A percentile compares a stretch with the other conserved stretches of the same genome.
These are phyloP conservation scores for Taiozyma sp. DNA, from an alignment of 1,139 yeast species.

Conservation along the genomic window DNA sequence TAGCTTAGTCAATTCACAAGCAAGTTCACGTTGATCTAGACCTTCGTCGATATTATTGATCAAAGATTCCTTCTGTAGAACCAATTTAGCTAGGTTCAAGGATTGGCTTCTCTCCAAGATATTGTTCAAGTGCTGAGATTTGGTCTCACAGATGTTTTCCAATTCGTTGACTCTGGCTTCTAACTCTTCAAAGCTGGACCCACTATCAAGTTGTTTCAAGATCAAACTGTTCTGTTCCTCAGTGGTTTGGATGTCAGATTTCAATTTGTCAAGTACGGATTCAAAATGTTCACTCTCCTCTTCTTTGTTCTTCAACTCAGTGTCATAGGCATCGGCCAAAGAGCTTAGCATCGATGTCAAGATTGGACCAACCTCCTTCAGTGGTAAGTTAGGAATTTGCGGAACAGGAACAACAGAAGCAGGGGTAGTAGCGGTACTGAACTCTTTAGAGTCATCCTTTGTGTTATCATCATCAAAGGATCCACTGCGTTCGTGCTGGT, in stretches of 20 bases:
- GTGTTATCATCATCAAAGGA: neutral
- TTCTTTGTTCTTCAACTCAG: conserved; percentile 34
- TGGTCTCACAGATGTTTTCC: conserved; percentile 24
- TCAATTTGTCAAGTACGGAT: conserved; percentile 15
- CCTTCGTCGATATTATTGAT: conserved; percentile 24
- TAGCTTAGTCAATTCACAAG: conserved; percentile 43
- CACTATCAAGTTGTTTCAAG: conserved; percentile 17
- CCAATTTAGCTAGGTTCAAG: conserved; percentile 48
- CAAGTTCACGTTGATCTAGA: conserved; percentile 24
- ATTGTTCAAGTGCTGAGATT: conserved; percentile 32
- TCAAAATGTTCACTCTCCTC: conserved; percentile 27
- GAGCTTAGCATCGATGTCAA: conserved; percentile 33
- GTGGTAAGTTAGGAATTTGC: conserved; percentile 16
- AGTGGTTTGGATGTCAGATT: conserved; percentile 19
- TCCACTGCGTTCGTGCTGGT: neutral
- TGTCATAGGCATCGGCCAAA: conserved; percentile 38
- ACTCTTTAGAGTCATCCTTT: conserved; percentile 4
- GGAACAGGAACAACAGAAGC: conserved; percentile 3
- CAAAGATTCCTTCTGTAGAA: conserved; percentile 46
- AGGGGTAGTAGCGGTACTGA: conserved; percentile 1
- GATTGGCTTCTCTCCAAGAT: conserved; percentile 57
- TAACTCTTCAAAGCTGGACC: conserved; percentile 20
- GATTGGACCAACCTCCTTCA: conserved; percentile 23
- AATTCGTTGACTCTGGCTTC: conserved; percentile 26
- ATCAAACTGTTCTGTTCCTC: conserved; percentile 17